Base-by-base conservation (phyloP, 2,329 filamentous ascomycete species). In the Chaetomium sp. region DNA sequence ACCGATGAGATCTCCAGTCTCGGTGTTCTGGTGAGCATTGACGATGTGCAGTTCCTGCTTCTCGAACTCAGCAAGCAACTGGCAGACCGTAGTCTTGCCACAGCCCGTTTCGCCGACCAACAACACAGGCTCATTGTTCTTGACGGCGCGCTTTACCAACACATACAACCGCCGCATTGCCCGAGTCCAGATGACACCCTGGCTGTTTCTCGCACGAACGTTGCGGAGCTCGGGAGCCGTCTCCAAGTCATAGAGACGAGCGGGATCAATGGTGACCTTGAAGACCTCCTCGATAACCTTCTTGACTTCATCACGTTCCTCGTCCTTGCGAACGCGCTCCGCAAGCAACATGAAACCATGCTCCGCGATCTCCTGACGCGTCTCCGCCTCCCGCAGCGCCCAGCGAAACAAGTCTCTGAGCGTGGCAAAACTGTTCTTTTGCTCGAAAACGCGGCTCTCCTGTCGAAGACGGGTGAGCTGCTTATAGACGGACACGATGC, bases 11-110 rank as follows among this genome's bases (percentile, higher is more conserved):
- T 99, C 95, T 19, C 95, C 94, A 0, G 96, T 98, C 76, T 99
- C 96, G 0, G 95, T 93, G 70, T 99, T 99, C 71, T 98, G 94
- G 77, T 99, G 96, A 2, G 96, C 95, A 74, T 99, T 99, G 73
- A 99, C 90, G 70, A 94, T 95, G 70, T 93, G 88, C 47, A 99
- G 80, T 68, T 91, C 82, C 72, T 90, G 92, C 19, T 83, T 81
- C 67, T 92, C 84, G 4, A 91, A 90, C 72, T 96, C 90, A 3
- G 95, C 93, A 60, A 98, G 84, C 74, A 97, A 85, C 75, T 99
- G 95, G 70, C 92, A 96, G 7, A 99, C 91, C 2, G 94, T 97
- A 0, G 95, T 99, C 79, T 99, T 99, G 66, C 96, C 95, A 73
- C 94, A 98, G 6, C 95, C 95, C 21, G 95, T 99, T 75, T 99